Evolutionary conservation across 2,329 filamentous ascomycete genomes (phyloP).

Genomic region (Sporothrix protearum): DNA sequence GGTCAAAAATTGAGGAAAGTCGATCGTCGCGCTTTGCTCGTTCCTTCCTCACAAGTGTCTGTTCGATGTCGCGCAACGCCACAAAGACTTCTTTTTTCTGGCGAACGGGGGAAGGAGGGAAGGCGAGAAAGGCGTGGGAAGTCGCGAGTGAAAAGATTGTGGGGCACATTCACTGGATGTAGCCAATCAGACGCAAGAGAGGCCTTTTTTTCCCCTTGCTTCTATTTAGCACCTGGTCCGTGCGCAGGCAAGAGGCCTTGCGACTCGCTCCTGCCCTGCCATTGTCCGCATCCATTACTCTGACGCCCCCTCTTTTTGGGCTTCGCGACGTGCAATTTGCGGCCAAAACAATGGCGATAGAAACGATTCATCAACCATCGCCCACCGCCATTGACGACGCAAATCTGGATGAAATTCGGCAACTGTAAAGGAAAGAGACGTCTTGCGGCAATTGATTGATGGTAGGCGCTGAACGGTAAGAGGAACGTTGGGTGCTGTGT

Average conservation of each 20-base stretch:
- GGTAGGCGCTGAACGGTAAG: not conserved
- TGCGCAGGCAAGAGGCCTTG: constrained; percentile 5
- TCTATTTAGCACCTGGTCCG: constrained; percentile 14
- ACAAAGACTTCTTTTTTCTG: constrained; percentile 18
- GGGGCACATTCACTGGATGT: not conserved
- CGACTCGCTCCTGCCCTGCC: not conserved
- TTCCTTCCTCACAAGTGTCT: constrained; percentile 20
- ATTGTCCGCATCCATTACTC: constrained; percentile 7
- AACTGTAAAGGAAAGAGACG: not conserved
- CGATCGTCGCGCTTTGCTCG: constrained; percentile 9
- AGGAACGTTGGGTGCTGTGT: not conserved
- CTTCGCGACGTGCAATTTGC: constrained; percentile 6
- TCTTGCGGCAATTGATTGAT: not conserved
- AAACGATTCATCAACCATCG: not conserved
- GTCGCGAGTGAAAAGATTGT: constrained; percentile 21
- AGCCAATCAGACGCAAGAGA: constrained; percentile 8
- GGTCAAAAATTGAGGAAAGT: not conserved
- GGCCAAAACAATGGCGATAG: not conserved
- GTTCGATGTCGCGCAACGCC: constrained; percentile 23
- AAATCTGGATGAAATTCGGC: no score
- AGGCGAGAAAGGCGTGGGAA: constrained; percentile 16
- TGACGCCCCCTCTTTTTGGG: not conserved
- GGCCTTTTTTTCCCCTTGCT: constrained; percentile 18
- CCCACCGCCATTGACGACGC: not conserved
- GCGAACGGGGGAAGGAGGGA: constrained; percentile 15